phyloP scores from a whole-genome alignment of 73 alveolate species.

The Diophrys sp. region DNA sequence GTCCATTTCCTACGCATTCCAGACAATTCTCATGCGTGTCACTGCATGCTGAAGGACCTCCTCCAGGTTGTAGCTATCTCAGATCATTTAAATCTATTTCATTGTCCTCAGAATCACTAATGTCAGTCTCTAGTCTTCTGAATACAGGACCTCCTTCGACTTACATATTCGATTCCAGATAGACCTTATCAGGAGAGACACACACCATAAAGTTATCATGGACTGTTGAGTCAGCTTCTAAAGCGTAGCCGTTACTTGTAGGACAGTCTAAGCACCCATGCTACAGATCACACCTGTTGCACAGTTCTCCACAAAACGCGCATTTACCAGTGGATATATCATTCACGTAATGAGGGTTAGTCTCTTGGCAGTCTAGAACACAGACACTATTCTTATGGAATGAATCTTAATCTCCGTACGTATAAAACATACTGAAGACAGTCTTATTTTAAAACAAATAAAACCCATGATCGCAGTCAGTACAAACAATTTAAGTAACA shows the following conservation, averaged over 20 bases:
- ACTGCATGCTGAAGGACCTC: no score
- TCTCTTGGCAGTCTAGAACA: neutral
- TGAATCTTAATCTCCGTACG: neutral
- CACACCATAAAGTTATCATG: neutral
- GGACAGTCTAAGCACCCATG: neutral
- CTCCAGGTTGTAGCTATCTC: no score
- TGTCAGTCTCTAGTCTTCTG: no score
- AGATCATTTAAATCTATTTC: no score
- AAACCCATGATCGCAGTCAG: neutral
- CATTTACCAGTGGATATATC: neutral
- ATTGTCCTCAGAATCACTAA: no score
- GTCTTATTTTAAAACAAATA: neutral
- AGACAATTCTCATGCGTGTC: no score
- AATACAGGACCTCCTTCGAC: no score
- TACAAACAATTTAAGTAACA: neutral
- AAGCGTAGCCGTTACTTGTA: neutral
- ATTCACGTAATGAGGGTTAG: neutral
- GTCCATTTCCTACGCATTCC: no score
- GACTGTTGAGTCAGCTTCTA: neutral
- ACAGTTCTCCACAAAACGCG: neutral
- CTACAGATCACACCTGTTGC: neutral
- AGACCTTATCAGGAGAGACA: no score
- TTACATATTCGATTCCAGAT: no score
- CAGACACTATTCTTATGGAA: neutral
- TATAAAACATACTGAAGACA: neutral